These are phyloP conservation scores for Amesomyces nigricolor DNA, from an alignment of 2,329 filamentous ascomycete genomes.

Conservation along the genomic window DNA sequence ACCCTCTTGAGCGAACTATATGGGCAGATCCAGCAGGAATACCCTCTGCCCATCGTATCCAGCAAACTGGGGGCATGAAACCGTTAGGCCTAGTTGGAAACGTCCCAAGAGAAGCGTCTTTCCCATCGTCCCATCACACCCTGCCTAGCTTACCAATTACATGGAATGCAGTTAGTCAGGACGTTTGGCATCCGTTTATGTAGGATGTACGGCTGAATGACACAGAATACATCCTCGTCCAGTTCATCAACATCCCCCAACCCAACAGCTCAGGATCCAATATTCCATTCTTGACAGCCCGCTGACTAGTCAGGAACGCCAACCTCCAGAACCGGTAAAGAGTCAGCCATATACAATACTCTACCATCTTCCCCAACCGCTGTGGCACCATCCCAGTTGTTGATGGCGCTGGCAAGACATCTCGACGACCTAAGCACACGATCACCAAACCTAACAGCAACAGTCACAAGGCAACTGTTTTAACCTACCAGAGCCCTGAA, in stretches of 20 bases:
- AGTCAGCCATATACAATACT: conserved; percentile 52
- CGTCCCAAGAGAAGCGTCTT: conserved; percentile 38
- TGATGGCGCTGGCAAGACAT: conserved; percentile 44
- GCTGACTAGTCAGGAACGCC: conserved; percentile 56
- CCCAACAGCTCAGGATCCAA: conserved; percentile 61
- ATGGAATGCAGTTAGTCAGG: conserved; percentile 15
- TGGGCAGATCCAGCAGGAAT: no score
- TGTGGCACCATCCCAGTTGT: conserved; percentile 46
- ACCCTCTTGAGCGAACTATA: no score
- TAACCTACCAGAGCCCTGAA: conserved; percentile 39
- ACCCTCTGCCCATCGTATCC: no score
- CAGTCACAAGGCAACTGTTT: not conserved
- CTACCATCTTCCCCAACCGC: conserved; percentile 40
- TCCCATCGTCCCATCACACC: conserved; percentile 42
- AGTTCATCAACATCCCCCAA: conserved; percentile 54
- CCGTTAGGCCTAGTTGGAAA: conserved; percentile 33
- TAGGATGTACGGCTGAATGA: conserved; percentile 30
- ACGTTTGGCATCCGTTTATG: not conserved
- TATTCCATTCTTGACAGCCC: conserved; percentile 48
- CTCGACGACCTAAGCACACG: conserved; percentile 22
- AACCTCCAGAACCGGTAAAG: conserved; percentile 57
- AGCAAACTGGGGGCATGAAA: no score
- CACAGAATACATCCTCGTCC: conserved; percentile 56
- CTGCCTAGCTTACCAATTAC: conserved; percentile 52
- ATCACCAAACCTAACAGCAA: not conserved